Evolutionary conservation across 768 basidiomycete species (phyloP), one percentile per base, ranked within the genome.

Genomic region (Asterophora parasitica): DNA sequence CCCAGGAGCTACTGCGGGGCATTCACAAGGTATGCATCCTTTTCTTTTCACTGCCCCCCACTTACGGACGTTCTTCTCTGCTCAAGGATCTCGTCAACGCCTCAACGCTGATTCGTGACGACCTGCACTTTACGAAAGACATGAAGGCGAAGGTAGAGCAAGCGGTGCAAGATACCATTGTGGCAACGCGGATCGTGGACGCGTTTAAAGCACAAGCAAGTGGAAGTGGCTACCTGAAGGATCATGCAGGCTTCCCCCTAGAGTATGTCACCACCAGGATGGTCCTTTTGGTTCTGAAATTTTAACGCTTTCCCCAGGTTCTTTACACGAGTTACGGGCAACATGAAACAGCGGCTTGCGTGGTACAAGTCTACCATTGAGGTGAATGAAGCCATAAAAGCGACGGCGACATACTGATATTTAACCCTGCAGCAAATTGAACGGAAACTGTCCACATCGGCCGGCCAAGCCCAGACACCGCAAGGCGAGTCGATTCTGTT

Each of bases 351-450:
- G 54, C 73, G 85, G 28, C 64, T 91, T 44, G 73, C 76, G 33
- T 89, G 88, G 82, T 91, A 87, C 65, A 87, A 88, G 57, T 71
- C 77, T 16, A 89, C 87, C 19, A 85, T 90, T 46, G 88, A 92
- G 71, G 89, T 85, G 49, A 44, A 20, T 54, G 23, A 23, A 10
- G 36, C 20, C 31, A 12, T 40, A 30, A 17, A 6, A 12, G 39
- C 28, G 2, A 39, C 13, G 0, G 12, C 19, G 23, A 33, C 20
- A 12, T 32, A 26, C n/a, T 46, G 37, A 36, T 26, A 17, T 31
- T 26, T 13, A 35, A 42, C 23, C 42, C 28, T 37, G 4, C 54
- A 87, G 85, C 83, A 85, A 84, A 89, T 92, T 55, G 89, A 92
- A 65, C 78, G 87, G 44, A 90, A 88, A 61, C 69, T 91, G 5